Conservation (phyloP, 2,329 filamentous ascomycete species). For the Phyllosticta citriasiana region DNA sequence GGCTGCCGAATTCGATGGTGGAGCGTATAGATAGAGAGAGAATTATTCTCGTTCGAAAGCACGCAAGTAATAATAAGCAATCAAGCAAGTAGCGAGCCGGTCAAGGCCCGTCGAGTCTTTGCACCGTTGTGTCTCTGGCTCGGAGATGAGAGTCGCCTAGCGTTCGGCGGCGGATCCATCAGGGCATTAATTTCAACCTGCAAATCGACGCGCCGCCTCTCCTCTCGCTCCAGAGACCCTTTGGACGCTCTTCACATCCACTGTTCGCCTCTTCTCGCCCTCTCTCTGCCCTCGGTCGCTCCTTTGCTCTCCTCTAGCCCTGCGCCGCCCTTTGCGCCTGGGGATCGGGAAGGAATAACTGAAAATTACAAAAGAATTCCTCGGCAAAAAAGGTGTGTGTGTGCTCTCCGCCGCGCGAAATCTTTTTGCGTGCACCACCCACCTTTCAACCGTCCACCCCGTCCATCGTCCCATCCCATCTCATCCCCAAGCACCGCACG, state of each 20-base stretch:
- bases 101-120: too few relatives aligned
- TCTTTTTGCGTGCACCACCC: slow-evolving; percentile 10
- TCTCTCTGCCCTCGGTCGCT: slow-evolving; percentile 2
- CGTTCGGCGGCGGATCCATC: slow-evolving; percentile 8
- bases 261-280: background rate
- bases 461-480: background rate
- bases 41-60: too few relatives aligned
- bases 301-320: background rate
- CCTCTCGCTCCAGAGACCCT: slow-evolving; percentile 2
- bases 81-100: too few relatives aligned
- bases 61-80: too few relatives aligned
- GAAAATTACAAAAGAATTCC: background rate
- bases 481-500: background rate
- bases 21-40: too few relatives aligned
- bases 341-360: background rate
- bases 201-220: background rate
- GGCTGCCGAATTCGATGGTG: too few relatives aligned
- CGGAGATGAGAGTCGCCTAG: slow-evolving; percentile 10
- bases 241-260: background rate
- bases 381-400: background rate
- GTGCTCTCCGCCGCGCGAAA: slow-evolving; percentile 9
- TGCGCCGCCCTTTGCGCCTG: background rate
- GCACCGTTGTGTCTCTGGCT: background rate
- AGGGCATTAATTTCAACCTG: slow-evolving; percentile 8
- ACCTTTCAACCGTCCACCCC: slow-evolving; percentile 1